Percentiles rank a stretch among this genome's conserved stretches.
phyloP scores from a whole-genome alignment of 306 rosid genomes.

The Malus fusca region DNA sequence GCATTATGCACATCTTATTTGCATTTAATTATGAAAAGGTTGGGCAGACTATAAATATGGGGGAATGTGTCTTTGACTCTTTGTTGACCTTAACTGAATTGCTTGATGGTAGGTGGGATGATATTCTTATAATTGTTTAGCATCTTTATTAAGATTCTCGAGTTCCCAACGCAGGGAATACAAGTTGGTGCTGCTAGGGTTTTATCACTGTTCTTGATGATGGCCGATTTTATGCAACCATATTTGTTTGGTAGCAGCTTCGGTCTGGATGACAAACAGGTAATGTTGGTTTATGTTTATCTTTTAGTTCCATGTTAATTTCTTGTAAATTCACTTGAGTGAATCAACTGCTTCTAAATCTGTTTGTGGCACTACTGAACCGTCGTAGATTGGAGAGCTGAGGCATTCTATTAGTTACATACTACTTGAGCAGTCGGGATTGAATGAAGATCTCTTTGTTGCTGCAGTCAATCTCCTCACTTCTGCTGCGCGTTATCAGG shows the following conservation, averaged over 20 bases:
- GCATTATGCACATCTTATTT: neutral
- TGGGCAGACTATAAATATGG: neutral
- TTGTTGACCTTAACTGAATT: neutral
- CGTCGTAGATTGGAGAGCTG: conserved; percentile 54
- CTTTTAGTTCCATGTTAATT: conserved; percentile 12
- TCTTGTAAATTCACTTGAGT: conserved; percentile 3
- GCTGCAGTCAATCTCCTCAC: conserved; percentile 61
- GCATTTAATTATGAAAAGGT: neutral
- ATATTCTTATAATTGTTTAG: neutral
- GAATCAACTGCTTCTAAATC: conserved; percentile 7
- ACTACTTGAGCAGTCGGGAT: conserved; percentile 47
- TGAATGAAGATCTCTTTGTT: conserved; percentile 74
- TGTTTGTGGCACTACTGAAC: conserved; percentile 4
- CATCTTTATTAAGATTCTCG: conserved; percentile 10
- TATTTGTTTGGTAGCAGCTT: conserved; percentile 55
- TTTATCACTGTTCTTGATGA: conserved; percentile 52
- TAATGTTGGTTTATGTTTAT: conserved; percentile 20
- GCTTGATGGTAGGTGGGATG: neutral
- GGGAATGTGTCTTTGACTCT: neutral
- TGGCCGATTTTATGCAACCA: conserved; percentile 53
- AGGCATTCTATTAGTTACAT: conserved; percentile 48
- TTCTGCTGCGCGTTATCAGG: conserved; percentile 83
- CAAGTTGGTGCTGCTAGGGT: conserved; percentile 80
- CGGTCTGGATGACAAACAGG: conserved; percentile 70
- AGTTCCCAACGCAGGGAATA: conserved; percentile 50